A percentile compares a stretch with the other conserved stretches of the same genome.
Conservation (phyloP, 306 rosid species). For the Dryas alaskensis region DNA sequence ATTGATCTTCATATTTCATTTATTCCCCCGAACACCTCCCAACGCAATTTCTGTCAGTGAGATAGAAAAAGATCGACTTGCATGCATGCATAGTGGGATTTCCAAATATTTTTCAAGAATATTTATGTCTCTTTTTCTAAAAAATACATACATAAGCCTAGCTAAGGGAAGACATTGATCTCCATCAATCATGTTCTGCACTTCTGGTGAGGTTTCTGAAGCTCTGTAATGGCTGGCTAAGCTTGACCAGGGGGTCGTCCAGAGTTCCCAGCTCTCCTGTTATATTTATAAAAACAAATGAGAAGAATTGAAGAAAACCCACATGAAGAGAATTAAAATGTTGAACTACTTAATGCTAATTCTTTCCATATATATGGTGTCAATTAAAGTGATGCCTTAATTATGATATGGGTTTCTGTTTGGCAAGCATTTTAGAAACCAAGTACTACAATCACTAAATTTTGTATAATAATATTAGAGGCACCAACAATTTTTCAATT, state of each 20-base stretch:
- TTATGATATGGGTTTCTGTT: too few species aligned
- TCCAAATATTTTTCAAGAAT: constrained; percentile 21
- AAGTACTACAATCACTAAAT: too few species aligned
- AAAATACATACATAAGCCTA: constrained; percentile 21
- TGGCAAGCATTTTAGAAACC: too few species aligned
- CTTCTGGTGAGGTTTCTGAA: constrained; percentile 36
- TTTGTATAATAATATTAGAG: too few species aligned
- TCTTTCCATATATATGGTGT: too few species aligned
- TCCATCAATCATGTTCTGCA: neutral
- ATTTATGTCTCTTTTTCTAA: constrained; percentile 23
- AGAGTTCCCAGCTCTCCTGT: constrained; percentile 70
- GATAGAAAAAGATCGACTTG: neutral
- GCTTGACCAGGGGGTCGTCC: constrained; percentile 73
- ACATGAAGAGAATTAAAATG: neutral
- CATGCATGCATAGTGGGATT: neutral
- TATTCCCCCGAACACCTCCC: neutral
- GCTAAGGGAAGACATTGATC: neutral
- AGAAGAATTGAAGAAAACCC: neutral
- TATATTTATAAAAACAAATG: constrained; percentile 10
- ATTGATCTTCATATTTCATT: neutral
- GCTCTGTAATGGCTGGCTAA: constrained; percentile 19
- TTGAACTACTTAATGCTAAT: neutral
- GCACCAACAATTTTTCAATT: too few species aligned
- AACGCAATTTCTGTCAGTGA: constrained; percentile 4
- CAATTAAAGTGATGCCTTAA: too few species aligned